Base-by-base conservation (phyloP, 495 filamentous ascomycete genomes). In the Penicillium flavigenum region DNA sequence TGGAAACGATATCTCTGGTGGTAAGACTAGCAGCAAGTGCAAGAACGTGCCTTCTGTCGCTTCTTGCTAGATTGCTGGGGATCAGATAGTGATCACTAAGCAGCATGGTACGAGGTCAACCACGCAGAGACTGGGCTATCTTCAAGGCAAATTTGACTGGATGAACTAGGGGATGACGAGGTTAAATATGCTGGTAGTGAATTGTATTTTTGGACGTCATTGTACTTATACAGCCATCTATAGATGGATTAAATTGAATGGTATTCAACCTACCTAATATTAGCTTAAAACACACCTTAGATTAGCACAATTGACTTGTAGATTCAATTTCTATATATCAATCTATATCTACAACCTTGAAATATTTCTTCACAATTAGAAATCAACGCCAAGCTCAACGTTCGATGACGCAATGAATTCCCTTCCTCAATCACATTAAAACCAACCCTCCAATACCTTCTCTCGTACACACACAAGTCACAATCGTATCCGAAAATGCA, bases 1-100 rank as follows among this genome's bases (percentile, higher is more conserved):
- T 34, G 76, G 68, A 32, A 68, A 80, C 34, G 49, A 59, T 2
- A 57, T 85, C 22, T 75, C 71, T 29, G 82, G 82, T 29, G 81
- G 82, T 42, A 70, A 76, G 56, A 70, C 53, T n/a, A 75, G 71
- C 62, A 62, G 53, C 19, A 60, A 64, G 27, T 83, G 80, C 59
- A 44, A 66, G 65, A 75, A 76, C 57, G 61, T 76, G 46, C 79
- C 79, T 27, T 64, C 66, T 48, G 71, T 63, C 39, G 73, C 68
- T 50, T 71, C 58, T 54, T 83, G 78, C 61, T 80, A 72, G 60
- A 58, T 57, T 27, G 26, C 5, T 47, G 19, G 32, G 5, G 36
- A 19, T 27, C 45, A 19, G 20, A 19, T 12, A 26, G n/a, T 47
- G 26, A 47, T 31, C 16, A 29, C 27, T 26, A 2, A 10, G 10